These are phyloP conservation scores for Xylariaceae sp. DNA, from an alignment of 2,329 filamentous ascomycete genomes.

Conservation along the genomic window DNA sequence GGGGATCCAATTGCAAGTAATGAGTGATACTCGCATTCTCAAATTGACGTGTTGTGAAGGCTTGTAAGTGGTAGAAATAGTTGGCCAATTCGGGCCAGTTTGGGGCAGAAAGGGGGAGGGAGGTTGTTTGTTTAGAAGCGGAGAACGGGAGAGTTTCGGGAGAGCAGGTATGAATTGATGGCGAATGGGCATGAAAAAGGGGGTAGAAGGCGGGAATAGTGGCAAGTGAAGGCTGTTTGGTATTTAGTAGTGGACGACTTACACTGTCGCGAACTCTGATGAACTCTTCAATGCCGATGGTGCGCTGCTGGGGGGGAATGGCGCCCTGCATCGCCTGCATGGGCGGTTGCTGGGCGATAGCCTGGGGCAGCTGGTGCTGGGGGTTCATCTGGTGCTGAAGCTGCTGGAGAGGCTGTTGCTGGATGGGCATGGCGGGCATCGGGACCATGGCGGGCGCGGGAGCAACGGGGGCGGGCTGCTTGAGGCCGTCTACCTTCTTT, in stretches of 20 bases:
- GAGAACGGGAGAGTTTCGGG: neutral
- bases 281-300: conserved; percentile 69
- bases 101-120: too few species aligned
- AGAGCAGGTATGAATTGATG: neutral
- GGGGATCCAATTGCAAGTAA: too few species aligned
- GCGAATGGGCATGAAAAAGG: neutral
- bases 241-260: conserved; percentile 39
- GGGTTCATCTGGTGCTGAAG: conserved; percentile 19
- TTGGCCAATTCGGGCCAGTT: too few species aligned
- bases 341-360: conserved; percentile 21
- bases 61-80: too few species aligned
- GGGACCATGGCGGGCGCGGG: conserved; percentile 38
- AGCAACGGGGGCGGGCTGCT: conserved; percentile 35
- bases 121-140: too few species aligned
- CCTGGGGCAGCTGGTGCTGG: conserved; percentile 23
- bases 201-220: neutral
- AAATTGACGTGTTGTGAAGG: too few species aligned
- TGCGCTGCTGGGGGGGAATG: conserved; percentile 23
- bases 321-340: conserved; percentile 17
- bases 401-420: conserved; percentile 22
- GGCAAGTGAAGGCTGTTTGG: neutral
- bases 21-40: too few species aligned
- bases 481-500: conserved; percentile 36
- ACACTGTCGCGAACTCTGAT: conserved; percentile 76
- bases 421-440: conserved; percentile 28